Base-by-base conservation (phyloP, 2,329 filamentous ascomycete genomes). In the Sphaerostilbella broomeana region DNA sequence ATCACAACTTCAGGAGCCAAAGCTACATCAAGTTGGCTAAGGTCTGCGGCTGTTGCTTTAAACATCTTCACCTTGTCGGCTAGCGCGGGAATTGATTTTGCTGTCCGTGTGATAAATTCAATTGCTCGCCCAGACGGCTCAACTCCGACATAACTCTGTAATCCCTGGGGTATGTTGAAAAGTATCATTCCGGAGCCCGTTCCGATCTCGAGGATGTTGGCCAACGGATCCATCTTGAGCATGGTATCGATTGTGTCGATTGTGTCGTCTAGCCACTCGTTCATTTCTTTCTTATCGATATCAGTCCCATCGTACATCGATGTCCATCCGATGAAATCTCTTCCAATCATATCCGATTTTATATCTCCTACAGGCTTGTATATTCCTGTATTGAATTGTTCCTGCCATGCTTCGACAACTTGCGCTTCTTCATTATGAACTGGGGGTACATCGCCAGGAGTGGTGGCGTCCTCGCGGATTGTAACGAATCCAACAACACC, bases 251-350 rank as follows among this genome's bases (percentile, higher is more conserved):
- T 52, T 52, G 48, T 44, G 1, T 32, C 11, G 1, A 59, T 52
- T 1, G 55, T 56, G 8, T 60, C 58, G 7, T 57, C 50, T 0
- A 60, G 45, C 58, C 57, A 60, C 33, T 57, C 56, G 3, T 52
- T 37, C 58, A 60, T 60, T 18, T 60, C 53, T 1, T 2, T 35
- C 21, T 45, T 50, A 27, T 54, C 48, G 4, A 60, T 55, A 1
- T 41, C 8, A 0, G 9, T 43, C 3, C 55, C 56, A 26, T 58
- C 49, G 18, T 57, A 58, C 52, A 56, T 57, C 1, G 57, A 60
- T 4, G 44, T 56, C 58, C 58, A 60, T 9, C 50, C 53, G 1
- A 44, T 45, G 29, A 59, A 60, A 27, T 60, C 56, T 28, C 38
- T 13, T 3, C 38, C 38, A 17, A 35, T 18, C 31, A 6, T 27